Evolutionary conservation across 192 early-diverging fungal species (phyloP).

Genomic region (Allomyces macrogynus): DNA sequence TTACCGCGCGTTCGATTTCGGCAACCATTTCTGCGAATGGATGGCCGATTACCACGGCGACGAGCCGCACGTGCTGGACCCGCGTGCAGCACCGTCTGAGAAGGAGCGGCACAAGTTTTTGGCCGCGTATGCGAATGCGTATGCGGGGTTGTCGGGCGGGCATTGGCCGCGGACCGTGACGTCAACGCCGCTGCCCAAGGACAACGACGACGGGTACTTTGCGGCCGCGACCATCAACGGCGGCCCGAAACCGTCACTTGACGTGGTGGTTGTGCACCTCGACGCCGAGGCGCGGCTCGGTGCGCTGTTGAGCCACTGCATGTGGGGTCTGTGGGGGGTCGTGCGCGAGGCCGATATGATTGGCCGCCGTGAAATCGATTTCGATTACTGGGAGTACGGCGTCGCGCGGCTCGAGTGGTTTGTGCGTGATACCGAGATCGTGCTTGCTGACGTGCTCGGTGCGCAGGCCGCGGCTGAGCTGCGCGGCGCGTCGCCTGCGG

Average conservation of each 20-base stretch:
- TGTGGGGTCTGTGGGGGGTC: slow-evolving; percentile 66
- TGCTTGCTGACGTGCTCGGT: not conserved
- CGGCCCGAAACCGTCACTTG: slow-evolving; percentile 11
- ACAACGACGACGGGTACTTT: not conserved
- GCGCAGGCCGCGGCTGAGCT: too few species aligned
- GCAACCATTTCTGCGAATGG: slow-evolving; percentile 75
- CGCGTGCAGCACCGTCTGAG: slow-evolving; percentile 26
- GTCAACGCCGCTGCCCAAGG: not conserved
- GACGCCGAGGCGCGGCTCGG: slow-evolving; percentile 21
- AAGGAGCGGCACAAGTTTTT: slow-evolving; percentile 37
- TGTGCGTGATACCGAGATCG: slow-evolving; percentile 8
- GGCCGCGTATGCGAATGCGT: slow-evolving; percentile 36
- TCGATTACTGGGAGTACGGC: slow-evolving; percentile 52
- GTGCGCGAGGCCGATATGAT: slow-evolving; percentile 41
- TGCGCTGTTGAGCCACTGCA: slow-evolving; percentile 32
- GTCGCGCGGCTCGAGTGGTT: slow-evolving; percentile 30
- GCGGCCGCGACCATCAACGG: slow-evolving; percentile 6
- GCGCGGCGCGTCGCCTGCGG: too few species aligned
- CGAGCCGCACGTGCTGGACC: slow-evolving; percentile 18
- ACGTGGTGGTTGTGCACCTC: slow-evolving; percentile 14
- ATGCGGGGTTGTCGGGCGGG: slow-evolving; percentile 19
- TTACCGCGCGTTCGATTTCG: slow-evolving; percentile 55
- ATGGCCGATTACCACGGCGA: slow-evolving; percentile 52
- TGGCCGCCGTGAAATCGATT: slow-evolving; percentile 37
- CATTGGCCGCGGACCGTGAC: slow-evolving; percentile 11